phyloP scores from a whole-genome alignment of 179 eudicot species.

The Nepenthes alata region DNA sequence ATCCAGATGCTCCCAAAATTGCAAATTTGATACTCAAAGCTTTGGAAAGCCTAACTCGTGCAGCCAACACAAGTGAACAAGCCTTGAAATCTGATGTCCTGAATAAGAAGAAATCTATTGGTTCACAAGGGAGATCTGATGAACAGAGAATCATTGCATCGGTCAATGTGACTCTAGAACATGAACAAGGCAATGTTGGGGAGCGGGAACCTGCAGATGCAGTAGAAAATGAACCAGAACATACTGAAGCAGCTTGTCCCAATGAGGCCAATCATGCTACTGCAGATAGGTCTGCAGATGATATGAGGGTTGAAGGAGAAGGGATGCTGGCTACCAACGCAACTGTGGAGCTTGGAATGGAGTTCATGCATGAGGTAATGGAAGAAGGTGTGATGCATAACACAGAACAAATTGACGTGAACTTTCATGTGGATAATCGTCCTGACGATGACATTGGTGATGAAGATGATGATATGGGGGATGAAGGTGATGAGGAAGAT shows the following conservation, averaged over 20 bases:
- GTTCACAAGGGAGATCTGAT: conserved; percentile 37
- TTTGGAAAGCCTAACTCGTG: conserved; percentile 79
- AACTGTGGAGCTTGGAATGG: conserved; percentile 45
- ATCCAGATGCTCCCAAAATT: conserved; percentile 92
- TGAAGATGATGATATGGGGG: conserved; percentile 97
- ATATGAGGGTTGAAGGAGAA: conserved; percentile 54
- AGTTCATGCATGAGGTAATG: conserved; percentile 66
- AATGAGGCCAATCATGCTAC: conserved; percentile 27
- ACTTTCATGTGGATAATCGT: conserved; percentile 71
- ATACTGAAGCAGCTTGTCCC: conserved; percentile 23
- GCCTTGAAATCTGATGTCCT: conserved; percentile 49
- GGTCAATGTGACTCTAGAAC: conserved; percentile 26
- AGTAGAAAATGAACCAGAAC: conserved; percentile 34
- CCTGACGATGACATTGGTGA: conserved; percentile 74
- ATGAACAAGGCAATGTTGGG: conserved; percentile 23
- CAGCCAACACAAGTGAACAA: conserved; percentile 83
- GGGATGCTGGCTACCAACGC: conserved; percentile 28
- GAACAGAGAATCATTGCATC: conserved; percentile 26
- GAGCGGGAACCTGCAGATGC: conserved; percentile 31
- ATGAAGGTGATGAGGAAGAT: conserved; percentile 85
- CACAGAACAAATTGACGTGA: conserved; percentile 51
- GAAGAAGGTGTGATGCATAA: conserved; percentile 55
- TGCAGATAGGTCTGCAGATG: conserved; percentile 42
- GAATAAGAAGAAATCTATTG: conserved; percentile 51
- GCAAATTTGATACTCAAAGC: conserved; percentile 77